Evolutionary conservation across 1,139 yeast species (phyloP).

Genomic region (Hyphopichia pseudoburtonii): DNA sequence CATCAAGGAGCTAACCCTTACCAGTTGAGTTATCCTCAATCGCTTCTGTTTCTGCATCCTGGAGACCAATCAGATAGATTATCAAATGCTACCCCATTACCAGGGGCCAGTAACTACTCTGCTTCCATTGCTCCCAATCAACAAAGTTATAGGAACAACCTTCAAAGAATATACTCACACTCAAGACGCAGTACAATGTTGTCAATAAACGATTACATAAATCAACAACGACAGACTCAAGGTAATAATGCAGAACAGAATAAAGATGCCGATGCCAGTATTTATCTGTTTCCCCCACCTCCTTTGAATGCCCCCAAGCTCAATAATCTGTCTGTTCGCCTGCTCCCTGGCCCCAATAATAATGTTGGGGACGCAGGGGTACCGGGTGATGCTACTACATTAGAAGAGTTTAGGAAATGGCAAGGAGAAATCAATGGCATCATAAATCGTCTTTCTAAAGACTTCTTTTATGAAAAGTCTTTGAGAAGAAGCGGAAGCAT

Average conservation of each 20-base stretch:
- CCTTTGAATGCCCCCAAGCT: background rate
- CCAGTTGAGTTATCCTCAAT: constrained; percentile 13
- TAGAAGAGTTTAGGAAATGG: constrained; percentile 46
- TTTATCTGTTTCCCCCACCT: constrained; percentile 23
- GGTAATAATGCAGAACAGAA: constrained; percentile 5
- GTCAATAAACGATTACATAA: constrained; percentile 39
- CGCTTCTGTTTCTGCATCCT: constrained; percentile 40
- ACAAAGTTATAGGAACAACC: constrained; percentile 35
- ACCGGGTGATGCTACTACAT: constrained; percentile 10
- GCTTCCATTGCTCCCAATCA: constrained; percentile 23
- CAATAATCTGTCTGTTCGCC: no score
- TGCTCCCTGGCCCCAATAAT: background rate
- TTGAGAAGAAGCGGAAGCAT: background rate
- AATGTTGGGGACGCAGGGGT: background rate
- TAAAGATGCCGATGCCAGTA: constrained; percentile 22
- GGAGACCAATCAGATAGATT: constrained; percentile 33
- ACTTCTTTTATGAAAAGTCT: constrained; percentile 21
- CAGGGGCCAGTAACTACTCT: constrained; percentile 22
- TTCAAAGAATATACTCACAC: constrained; percentile 47
- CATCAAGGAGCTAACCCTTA: constrained; percentile 10
- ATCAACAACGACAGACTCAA: constrained; percentile 26
- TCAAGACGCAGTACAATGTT: constrained; percentile 42
- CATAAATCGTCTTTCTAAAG: constrained; percentile 40
- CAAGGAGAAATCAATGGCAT: constrained; percentile 46
- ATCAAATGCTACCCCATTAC: constrained; percentile 39